Evolutionary conservation across 495 filamentous ascomycete species (phyloP).

Genomic region (Hapsidospora chrysogenum): DNA sequence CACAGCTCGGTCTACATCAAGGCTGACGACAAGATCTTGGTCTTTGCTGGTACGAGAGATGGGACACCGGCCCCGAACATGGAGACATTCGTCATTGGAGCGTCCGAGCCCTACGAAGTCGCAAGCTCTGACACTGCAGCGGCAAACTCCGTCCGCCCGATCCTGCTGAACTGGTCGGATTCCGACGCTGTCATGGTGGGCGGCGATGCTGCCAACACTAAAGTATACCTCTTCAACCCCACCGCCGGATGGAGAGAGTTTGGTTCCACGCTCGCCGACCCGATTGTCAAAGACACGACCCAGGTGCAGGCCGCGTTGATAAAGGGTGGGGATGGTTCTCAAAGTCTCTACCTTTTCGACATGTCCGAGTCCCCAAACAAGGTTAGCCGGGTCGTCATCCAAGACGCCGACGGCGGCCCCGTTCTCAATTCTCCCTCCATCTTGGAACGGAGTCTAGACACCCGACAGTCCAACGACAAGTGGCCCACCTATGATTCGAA

Average conservation of each 20-base stretch:
- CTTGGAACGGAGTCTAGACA: slow-evolving; percentile 4
- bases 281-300: slow-evolving; percentile 34
- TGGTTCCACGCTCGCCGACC: slow-evolving; percentile 37
- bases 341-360: slow-evolving; percentile 69
- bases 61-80: slow-evolving; percentile 37
- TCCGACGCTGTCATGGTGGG: slow-evolving; percentile 61
- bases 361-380: slow-evolving; percentile 60
- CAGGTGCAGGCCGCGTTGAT: slow-evolving; percentile 44
- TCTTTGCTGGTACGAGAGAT: slow-evolving; percentile 64
- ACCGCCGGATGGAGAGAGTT: slow-evolving; percentile 43
- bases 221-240: slow-evolving; percentile 47
- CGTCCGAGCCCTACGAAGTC: slow-evolving; percentile 40
- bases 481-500: slow-evolving; percentile 70
- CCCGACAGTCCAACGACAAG: slow-evolving; percentile 21
- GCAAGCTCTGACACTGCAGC: neutral
- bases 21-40: slow-evolving; percentile 49
- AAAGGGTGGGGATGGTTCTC: slow-evolving; percentile 58
- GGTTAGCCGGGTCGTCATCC: slow-evolving; percentile 48
- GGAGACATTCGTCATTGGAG: slow-evolving; percentile 59
- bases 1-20: slow-evolving; percentile 69
- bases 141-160: slow-evolving; percentile 38
- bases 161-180: slow-evolving; percentile 63
- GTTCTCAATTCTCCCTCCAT: slow-evolving; percentile 22
- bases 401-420: slow-evolving; percentile 24
- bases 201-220: slow-evolving; percentile 45